Evolutionary conservation across 345 rosid species (phyloP), one percentile per base, ranked within the genome.

Genomic region (Boechera divaricarpa): DNA sequence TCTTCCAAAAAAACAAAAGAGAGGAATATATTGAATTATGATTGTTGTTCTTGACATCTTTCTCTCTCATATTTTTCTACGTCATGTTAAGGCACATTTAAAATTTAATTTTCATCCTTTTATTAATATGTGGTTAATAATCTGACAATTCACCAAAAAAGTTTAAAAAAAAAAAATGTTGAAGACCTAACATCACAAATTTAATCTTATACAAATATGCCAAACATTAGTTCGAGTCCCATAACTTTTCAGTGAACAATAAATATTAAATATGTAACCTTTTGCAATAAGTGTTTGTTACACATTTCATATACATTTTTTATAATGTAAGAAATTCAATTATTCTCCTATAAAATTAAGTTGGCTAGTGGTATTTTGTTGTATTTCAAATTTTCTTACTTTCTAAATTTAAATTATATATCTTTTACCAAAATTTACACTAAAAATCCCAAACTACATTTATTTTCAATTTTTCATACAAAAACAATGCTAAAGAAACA

Each of bases 31-130:
- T 77, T 29, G 52, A 69, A 54, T 69, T 63, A 54, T 64, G 66
- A 63, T 54, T 62, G 35, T 44, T 63, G 69, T 36, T 61, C 38
- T 63, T 63, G 68, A 63, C 24, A 5, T 44, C 44, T 55, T 56
- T 63, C 42, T 62, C 69, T 31, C 45, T 52, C 71, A 44, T 39
- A 39, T 6, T 42, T 62, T 52, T 77, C 59, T 63, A 70, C 58
- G 75, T 69, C 70, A 62, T 53, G 69, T 69, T 44, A 52, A 69
- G 52, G 74, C 75, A 69, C 70, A 69, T 76, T 69, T 69, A 9
- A 39, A 35, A 36, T 75, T 38, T 39, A 11, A 1, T 42, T 31
- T 24, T 12, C 26, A 48, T 24, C 15, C 7, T 49, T 52, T 10
- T 42, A 42, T 44, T 13, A 44, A 5, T 52, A 52, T 60, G 69